Evolutionary conservation across 441 rosid genomes (phyloP).

Genomic region (Mallotus repandus): DNA sequence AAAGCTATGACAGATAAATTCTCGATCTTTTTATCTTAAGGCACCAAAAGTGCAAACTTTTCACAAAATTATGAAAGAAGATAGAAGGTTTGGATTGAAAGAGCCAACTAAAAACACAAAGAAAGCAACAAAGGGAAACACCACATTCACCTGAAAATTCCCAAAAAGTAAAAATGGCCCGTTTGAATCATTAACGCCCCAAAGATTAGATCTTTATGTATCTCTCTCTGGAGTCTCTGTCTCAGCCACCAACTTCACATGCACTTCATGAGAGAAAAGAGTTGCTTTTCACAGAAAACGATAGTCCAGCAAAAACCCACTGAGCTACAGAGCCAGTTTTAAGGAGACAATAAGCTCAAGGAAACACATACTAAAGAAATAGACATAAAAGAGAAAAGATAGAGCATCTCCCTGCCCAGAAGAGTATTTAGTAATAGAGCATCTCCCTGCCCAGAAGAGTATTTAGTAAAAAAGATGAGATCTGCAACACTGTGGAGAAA

Average conservation of each 20-base stretch:
- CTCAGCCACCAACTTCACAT: slow-evolving; percentile 63
- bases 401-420: background rate
- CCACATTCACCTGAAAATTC: slow-evolving; percentile 49
- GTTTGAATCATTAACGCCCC: slow-evolving; percentile 41
- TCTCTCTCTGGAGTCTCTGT: slow-evolving; percentile 23
- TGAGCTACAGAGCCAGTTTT: slow-evolving; percentile 7
- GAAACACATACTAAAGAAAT: slow-evolving; percentile 11
- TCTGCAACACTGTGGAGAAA: slow-evolving; percentile 14
- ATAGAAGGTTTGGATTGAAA: slow-evolving; percentile 17
- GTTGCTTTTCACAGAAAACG: slow-evolving; percentile 49
- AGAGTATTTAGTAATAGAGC: slow-evolving; percentile 7
- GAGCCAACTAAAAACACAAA: background rate
- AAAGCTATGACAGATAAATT: slow-evolving; percentile 21
- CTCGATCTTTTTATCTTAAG: slow-evolving; percentile 26
- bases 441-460: background rate
- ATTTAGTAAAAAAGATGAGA: slow-evolving; percentile 11
- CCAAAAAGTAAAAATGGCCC: slow-evolving; percentile 43
- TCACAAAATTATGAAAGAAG: slow-evolving; percentile 18
- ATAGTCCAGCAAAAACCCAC: slow-evolving; percentile 31
- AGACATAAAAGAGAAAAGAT: slow-evolving; percentile 10
- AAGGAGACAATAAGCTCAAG: slow-evolving; percentile 6
- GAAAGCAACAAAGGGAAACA: slow-evolving; percentile 25
- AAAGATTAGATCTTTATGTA: slow-evolving; percentile 46
- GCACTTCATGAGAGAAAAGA: slow-evolving; percentile 42
- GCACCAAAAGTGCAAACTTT: slow-evolving; percentile 26